Percentiles rank a stretch among this genome's conserved stretches.
These are phyloP conservation scores for Solanum aculeatissimum DNA, from an alignment of 305 asterid species.

Conservation along the genomic window DNA sequence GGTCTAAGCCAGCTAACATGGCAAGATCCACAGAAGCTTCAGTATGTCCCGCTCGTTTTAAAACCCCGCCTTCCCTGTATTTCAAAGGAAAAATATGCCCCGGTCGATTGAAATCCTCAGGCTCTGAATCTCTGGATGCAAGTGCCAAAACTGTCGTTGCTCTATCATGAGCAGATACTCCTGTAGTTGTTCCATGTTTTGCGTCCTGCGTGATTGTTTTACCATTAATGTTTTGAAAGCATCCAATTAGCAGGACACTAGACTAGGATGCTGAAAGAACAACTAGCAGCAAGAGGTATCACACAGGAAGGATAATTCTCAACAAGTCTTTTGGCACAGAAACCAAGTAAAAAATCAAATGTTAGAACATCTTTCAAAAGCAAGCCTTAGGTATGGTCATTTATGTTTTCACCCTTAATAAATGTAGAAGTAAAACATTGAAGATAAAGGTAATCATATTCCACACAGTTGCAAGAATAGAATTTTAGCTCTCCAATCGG, in stretches of 20 bases:
- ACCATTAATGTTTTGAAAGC: not conserved
- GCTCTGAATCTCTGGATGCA: conserved; percentile 75
- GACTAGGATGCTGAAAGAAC: not conserved
- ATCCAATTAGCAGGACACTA: not conserved
- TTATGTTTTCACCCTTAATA: not conserved
- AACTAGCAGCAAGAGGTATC: not conserved
- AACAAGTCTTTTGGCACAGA: not conserved
- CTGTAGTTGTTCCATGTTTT: conserved; percentile 88
- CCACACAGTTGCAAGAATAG: not conserved
- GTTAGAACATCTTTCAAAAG: not conserved
- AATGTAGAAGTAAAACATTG: not conserved
- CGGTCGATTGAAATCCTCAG: conserved; percentile 93
- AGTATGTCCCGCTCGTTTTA: conserved; percentile 98
- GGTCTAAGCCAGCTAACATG: conserved; percentile 71
- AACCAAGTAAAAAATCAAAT: not conserved
- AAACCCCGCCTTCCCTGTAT: conserved; percentile 90
- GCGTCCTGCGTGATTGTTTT: conserved; percentile 55
- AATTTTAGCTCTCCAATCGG: not conserved
- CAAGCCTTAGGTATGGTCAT: not conserved
- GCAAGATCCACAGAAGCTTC: conserved; percentile 97
- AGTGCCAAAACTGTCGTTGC: conserved; percentile 80
- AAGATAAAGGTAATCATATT: not conserved
- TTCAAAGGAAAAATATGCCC: conserved; percentile 95
- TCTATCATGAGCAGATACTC: conserved; percentile 94
- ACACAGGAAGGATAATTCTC: not conserved